Percentiles rank a stretch among this genome's conserved stretches.
Evolutionary conservation across 2,329 filamentous ascomycete genomes (phyloP).

Genomic region (Cladosporium velox): DNA sequence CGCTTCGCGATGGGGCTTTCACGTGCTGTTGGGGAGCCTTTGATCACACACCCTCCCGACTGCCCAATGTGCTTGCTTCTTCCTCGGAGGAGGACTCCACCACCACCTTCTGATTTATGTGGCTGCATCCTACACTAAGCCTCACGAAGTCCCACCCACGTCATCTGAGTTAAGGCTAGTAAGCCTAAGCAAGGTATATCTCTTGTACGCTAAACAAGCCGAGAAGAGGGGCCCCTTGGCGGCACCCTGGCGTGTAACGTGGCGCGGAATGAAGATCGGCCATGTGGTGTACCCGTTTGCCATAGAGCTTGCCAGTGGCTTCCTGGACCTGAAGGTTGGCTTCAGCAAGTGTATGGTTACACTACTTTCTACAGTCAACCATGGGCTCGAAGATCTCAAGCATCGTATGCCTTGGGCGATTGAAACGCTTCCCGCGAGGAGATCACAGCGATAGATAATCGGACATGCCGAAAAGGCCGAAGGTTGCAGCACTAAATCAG

Average conservation of each 20-base stretch:
- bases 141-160: slow-evolving; percentile 8
- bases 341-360: background rate
- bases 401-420: background rate
- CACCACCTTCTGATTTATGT: background rate
- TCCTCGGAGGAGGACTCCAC: background rate
- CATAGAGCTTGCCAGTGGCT: background rate
- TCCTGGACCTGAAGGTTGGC: background rate
- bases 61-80: slow-evolving; percentile 5
- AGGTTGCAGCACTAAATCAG: slow-evolving; percentile 20
- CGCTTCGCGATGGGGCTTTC: slow-evolving; percentile 1
- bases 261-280: slow-evolving; percentile 11
- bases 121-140: slow-evolving; percentile 14
- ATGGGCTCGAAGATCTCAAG: background rate
- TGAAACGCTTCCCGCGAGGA: background rate
- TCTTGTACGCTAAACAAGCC: slow-evolving; percentile 12
- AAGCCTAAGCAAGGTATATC: slow-evolving; percentile 9
- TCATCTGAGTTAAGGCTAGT: slow-evolving; percentile 5
- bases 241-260: slow-evolving; percentile 11
- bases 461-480: slow-evolving; percentile 11
- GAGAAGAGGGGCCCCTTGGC: slow-evolving; percentile 17
- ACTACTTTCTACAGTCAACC: background rate
- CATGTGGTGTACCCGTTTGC: background rate
- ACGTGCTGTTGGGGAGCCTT: slow-evolving; percentile 2
- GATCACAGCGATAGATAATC: background rate
- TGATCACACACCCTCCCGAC: background rate